Conservation (phyloP, 1,139 yeast species). For the Pichiaceae sp. region DNA sequence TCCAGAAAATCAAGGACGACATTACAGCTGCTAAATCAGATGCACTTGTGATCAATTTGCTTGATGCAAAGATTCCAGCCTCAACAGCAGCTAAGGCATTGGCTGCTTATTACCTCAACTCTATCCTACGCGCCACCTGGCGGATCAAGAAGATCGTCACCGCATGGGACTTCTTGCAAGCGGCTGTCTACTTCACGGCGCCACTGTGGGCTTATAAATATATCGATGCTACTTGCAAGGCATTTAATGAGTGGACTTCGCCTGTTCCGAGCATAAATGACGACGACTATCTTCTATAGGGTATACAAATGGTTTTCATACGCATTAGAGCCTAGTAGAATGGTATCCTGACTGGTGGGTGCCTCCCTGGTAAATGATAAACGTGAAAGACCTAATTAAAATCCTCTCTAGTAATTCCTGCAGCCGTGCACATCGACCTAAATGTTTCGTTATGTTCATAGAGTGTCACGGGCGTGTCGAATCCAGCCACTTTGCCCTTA, state of each 20-base stretch:
- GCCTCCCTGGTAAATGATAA: no score
- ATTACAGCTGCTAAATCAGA: background rate
- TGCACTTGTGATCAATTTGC: constrained; percentile 1
- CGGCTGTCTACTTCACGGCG: constrained; percentile 1
- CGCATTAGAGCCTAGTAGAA: no score
- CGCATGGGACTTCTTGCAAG: background rate
- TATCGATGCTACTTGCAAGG: background rate
- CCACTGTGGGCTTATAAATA: constrained; percentile 1
- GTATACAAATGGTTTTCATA: no score
- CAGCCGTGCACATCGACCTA: constrained; percentile 32
- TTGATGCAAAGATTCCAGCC: background rate
- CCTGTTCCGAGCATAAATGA: background rate
- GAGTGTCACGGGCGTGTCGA: constrained; percentile 37
- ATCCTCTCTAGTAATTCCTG: constrained; percentile 26
- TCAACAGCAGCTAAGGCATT: background rate
- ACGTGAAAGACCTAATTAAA: constrained; percentile 15
- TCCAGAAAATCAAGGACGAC: background rate
- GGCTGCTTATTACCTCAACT: background rate
- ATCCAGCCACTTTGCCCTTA: constrained; percentile 38
- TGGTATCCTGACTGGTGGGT: no score
- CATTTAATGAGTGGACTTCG: constrained; percentile 2
- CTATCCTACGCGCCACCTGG: background rate
- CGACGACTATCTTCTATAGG: no score
- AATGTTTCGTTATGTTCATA: constrained; percentile 24
- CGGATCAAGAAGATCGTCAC: background rate